Percentiles rank a stretch among this genome's conserved stretches.
These are phyloP conservation scores for Coelastrella sp. DNA, from an alignment of 139 green algal species.

Conservation along the genomic window DNA sequence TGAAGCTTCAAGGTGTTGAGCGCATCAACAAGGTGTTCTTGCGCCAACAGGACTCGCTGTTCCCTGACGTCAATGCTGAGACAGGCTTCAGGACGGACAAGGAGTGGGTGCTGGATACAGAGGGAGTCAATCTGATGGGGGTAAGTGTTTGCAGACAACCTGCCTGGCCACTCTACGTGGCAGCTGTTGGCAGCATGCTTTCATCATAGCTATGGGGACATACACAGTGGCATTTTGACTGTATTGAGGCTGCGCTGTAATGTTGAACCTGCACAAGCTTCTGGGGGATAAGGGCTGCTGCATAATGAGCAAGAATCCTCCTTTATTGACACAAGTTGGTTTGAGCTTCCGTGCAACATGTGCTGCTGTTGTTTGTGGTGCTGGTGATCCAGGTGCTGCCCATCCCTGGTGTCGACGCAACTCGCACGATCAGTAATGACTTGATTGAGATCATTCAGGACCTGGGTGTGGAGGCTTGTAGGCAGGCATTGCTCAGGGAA, in stretches of 20 bases:
- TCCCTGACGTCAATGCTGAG: constrained; percentile 11
- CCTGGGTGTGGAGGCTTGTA: constrained; percentile 96
- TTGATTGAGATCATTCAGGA: constrained; percentile 94
- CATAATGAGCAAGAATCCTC: too few relatives aligned
- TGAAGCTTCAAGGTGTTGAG: constrained; percentile 82
- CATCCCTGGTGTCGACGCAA: constrained; percentile 90
- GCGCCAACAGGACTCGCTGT: constrained; percentile 81
- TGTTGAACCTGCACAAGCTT: too few relatives aligned
- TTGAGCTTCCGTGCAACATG: neutral
- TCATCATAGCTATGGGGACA: too few relatives aligned
- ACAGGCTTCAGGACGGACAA: constrained; percentile 73
- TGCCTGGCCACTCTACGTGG: too few relatives aligned
- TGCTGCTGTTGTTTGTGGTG: neutral
- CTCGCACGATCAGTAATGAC: constrained; percentile 92
- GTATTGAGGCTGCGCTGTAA: too few relatives aligned
- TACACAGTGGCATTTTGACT: too few relatives aligned
- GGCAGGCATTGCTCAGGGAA: constrained; percentile 93
- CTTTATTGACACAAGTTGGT: too few relatives aligned
- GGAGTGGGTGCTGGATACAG: constrained; percentile 99
- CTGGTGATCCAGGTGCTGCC: constrained; percentile 80
- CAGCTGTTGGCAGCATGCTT: too few relatives aligned
- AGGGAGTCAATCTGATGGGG: constrained; percentile 95
- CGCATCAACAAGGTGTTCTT: constrained; percentile 96
- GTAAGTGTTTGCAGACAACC: constrained; percentile 53
- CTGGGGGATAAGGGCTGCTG: too few relatives aligned